phyloP scores from a whole-genome alignment of 192 early-diverging fungal species.

The Backusella tuberculispora region DNA sequence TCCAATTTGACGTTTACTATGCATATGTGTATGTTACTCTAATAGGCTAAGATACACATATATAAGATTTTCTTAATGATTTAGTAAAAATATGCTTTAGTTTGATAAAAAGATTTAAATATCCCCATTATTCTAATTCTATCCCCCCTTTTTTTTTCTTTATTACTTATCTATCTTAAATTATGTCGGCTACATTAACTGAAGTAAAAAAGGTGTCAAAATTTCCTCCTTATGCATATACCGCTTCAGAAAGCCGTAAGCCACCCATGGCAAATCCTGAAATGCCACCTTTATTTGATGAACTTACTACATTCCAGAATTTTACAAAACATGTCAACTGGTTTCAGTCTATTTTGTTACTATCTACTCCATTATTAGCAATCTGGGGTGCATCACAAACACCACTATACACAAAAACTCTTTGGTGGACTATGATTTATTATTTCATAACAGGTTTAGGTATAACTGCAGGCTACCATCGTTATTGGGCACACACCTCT shows the following conservation, averaged over 20 bases:
- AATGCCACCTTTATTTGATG: slow-evolving; percentile 40
- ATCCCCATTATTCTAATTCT: neutral
- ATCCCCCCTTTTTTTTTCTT: neutral
- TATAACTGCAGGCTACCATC: slow-evolving; percentile 91
- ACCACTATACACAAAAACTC: slow-evolving; percentile 66
- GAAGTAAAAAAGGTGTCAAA: neutral
- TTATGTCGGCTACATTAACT: neutral
- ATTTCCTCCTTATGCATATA: slow-evolving; percentile 8
- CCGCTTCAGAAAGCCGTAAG: slow-evolving; percentile 26
- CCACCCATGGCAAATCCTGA: slow-evolving; percentile 17
- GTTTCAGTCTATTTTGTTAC: slow-evolving; percentile 64
- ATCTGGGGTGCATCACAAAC: slow-evolving; percentile 78
- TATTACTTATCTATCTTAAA: neutral
- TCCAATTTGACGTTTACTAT: neutral
- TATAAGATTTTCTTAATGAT: neutral
- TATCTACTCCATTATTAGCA: slow-evolving; percentile 74
- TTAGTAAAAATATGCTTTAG: neutral
- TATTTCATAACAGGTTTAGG: slow-evolving; percentile 85
- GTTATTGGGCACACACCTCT: slow-evolving; percentile 79
- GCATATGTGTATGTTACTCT: neutral
- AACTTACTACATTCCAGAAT: slow-evolving; percentile 51
- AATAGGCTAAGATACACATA: neutral
- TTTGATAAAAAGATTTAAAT: neutral
- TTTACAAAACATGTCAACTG: slow-evolving; percentile 66
- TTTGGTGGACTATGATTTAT: slow-evolving; percentile 67